Evolutionary conservation across 2,329 filamentous ascomycete genomes (phyloP), one percentile per base, ranked within the genome.

Genomic region (Colletotrichum endophyticum): DNA sequence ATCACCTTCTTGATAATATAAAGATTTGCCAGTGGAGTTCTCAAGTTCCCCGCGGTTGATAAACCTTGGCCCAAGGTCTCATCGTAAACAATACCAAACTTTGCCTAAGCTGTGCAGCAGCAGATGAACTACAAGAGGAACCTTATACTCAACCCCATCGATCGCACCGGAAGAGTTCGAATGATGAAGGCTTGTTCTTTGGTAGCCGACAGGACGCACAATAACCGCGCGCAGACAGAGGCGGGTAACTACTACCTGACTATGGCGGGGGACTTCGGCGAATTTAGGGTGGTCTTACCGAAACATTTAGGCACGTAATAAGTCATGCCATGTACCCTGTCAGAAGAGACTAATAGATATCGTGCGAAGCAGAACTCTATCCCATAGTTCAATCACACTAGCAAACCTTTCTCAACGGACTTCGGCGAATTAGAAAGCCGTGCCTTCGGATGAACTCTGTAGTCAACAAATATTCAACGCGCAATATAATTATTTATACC

Each of bases 211-310:
- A 7, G 11, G 44, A 49, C 19, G 44, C 3, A 12, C 5, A 49
- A 11, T n/a, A 12, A 7, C 44, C 9, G 6, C 44, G 44, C 5
- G 19, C 9, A 49, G 44, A 11, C 19, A 3, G 44, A 22, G 19
- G 19, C n/a, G 19, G 5, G n/a, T n/a, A 22, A 7, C 39, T 49
- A 12, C 36, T 49, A 44, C 16, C 39, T 44, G 44, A 49, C 19
- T 4, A 22, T 49, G 11, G 19, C 44, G n/a, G 44, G 44, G 44
- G n/a, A 53, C 6, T 22, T 53, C n/a, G 44, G n/a, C 6, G 6
- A 13, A 12, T 6, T 22, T 3, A 22, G 19, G 2, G 11, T 22
- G n/a, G 44, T 7, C n/a, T 13, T 7, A 13, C n/a, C 13, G 0
- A 22, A 22, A 53, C n/a, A 13, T 8, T 53, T 3, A 22, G 11